phyloP scores from a whole-genome alignment of 208 protist species.

The Leishmania lainsoni region DNA sequence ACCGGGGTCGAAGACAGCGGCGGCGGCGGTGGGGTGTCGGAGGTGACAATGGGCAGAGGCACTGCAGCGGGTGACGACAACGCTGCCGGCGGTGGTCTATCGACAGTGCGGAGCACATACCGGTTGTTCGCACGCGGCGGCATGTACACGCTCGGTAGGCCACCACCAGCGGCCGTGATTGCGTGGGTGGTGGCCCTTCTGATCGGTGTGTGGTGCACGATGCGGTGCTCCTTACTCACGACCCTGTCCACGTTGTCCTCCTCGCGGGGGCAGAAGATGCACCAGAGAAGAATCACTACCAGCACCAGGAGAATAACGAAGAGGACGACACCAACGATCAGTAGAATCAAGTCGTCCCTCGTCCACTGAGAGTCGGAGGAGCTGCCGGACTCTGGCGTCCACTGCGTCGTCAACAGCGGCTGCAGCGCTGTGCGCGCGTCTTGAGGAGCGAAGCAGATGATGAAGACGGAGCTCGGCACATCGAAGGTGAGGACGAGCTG shows the following conservation, averaged over 20 bases:
- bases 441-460: slow-evolving; percentile 71
- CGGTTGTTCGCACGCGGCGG: slow-evolving; percentile 77
- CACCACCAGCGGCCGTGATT: background rate
- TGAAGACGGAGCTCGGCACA: slow-evolving; percentile 35
- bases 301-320: slow-evolving; percentile 76
- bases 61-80: background rate
- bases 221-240: slow-evolving; percentile 12
- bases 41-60: slow-evolving; percentile 10
- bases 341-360: slow-evolving; percentile 51
- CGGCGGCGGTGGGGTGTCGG: background rate
- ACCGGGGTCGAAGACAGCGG: background rate
- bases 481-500: slow-evolving; percentile 46
- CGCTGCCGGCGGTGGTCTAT: background rate
- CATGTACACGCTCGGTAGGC: slow-evolving; percentile 43
- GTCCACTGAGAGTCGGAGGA: slow-evolving; percentile 40
- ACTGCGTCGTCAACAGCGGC: slow-evolving; percentile 38
- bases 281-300: slow-evolving; percentile 64
- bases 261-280: slow-evolving; percentile 45
- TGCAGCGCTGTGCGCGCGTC: slow-evolving; percentile 46
- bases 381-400: slow-evolving; percentile 9
- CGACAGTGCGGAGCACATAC: slow-evolving; percentile 45
- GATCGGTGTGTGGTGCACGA: slow-evolving; percentile 12
- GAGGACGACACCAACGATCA: slow-evolving; percentile 81
- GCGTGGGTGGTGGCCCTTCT: background rate
- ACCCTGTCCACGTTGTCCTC: background rate